phyloP scores from a whole-genome alignment of 169 alveolate species.

The Plasmodium coatneyi region DNA sequence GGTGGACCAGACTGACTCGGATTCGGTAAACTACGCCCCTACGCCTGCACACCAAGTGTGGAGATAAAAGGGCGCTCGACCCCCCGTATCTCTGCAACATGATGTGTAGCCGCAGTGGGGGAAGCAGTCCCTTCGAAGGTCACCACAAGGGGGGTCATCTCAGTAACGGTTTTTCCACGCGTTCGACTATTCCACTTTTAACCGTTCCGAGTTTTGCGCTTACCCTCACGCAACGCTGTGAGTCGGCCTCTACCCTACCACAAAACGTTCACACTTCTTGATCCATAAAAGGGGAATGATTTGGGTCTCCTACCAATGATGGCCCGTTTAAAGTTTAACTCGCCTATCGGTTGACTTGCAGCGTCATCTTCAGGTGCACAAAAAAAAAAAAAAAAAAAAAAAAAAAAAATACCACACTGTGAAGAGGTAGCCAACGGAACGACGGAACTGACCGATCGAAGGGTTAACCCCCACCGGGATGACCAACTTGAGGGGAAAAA shows the following conservation, averaged over 20 bases:
- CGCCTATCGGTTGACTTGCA: background rate
- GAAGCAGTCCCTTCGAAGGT: background rate
- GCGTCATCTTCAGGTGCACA: background rate
- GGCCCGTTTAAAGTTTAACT: background rate
- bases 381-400: slow-evolving; percentile 11
- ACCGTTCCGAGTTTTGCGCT: background rate
- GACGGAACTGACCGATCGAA: background rate
- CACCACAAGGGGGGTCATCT: background rate
- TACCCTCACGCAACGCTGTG: background rate
- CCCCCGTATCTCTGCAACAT: background rate
- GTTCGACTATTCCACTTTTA: background rate
- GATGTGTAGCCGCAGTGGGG: background rate
- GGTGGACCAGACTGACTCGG: background rate
- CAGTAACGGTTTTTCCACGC: background rate
- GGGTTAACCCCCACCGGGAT: background rate
- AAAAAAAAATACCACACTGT: background rate
- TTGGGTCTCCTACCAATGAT: background rate
- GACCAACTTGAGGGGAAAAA: background rate
- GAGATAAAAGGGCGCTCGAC: background rate
- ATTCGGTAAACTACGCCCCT: background rate
- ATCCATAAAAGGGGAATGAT: background rate
- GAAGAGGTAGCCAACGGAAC: background rate
- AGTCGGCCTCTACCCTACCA: background rate
- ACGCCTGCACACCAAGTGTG: background rate
- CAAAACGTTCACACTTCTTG: background rate